A percentile compares a stretch with the other conserved stretches of the same genome.
Conservation (phyloP, 2,329 filamentous ascomycete species). For the Beauveria caledonica region DNA sequence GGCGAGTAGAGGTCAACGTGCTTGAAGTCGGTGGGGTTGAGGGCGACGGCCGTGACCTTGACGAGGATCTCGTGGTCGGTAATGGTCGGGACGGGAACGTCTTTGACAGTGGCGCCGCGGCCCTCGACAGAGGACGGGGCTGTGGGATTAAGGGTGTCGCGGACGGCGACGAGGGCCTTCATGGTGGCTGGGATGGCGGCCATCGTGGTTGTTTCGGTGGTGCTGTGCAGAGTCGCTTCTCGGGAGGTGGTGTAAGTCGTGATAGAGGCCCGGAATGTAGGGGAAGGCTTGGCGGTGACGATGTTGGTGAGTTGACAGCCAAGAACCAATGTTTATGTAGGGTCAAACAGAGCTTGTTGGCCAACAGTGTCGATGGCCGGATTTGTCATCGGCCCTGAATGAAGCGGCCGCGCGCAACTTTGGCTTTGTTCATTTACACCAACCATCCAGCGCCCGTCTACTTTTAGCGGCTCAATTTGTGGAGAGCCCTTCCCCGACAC, state of each 20-base stretch:
- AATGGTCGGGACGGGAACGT: slow-evolving; percentile 12
- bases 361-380: too few relatives aligned
- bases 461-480: too few relatives aligned
- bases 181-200: slow-evolving; percentile 10
- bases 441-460: too few relatives aligned
- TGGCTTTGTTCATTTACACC: too few relatives aligned
- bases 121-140: not conserved
- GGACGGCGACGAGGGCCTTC: slow-evolving; percentile 15
- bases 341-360: too few relatives aligned
- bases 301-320: too few relatives aligned
- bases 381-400: too few relatives aligned
- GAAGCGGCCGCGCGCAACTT: too few relatives aligned
- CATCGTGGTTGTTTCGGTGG: not conserved
- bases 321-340: too few relatives aligned
- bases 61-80: slow-evolving; percentile 19
- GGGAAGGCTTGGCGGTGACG: not conserved
- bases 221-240: not conserved
- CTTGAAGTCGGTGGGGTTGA: slow-evolving; percentile 26
- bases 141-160: not conserved
- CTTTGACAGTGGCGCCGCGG: slow-evolving; percentile 3
- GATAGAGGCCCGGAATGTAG: not conserved
- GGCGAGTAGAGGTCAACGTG: slow-evolving; percentile 23
- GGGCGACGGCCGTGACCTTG: slow-evolving; percentile 22
- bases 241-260: not conserved
- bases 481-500: too few relatives aligned